Conservation (phyloP, 2,329 filamentous ascomycete species). For the Xylaria arbuscula region DNA sequence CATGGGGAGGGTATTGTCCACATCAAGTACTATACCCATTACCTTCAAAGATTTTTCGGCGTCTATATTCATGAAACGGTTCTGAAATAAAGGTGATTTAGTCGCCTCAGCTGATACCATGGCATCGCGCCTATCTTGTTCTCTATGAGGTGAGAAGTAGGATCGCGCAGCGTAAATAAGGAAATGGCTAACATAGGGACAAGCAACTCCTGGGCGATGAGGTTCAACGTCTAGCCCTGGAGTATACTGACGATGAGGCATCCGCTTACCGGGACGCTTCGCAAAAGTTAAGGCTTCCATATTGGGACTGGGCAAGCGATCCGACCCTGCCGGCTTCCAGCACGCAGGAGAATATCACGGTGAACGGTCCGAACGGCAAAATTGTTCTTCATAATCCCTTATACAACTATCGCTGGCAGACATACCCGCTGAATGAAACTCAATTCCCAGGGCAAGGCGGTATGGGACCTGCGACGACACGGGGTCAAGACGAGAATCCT, state of each 20-base stretch:
- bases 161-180: neutral
- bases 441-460: conserved; percentile 52
- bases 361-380: conserved; percentile 56
- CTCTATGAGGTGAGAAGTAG: conserved; percentile 63
- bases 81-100: conserved; percentile 27
- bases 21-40: conserved; percentile 54
- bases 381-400: conserved; percentile 63
- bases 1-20: conserved; percentile 43
- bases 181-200: conserved; percentile 26
- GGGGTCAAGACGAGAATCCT: conserved; percentile 49
- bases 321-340: conserved; percentile 56
- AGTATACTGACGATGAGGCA: conserved; percentile 54
- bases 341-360: conserved; percentile 51
- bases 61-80: conserved; percentile 1
- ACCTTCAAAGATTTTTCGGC: conserved; percentile 9
- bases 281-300: conserved; percentile 60
- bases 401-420: conserved; percentile 62
- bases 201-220: conserved; percentile 64
- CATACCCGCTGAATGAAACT: conserved; percentile 50
- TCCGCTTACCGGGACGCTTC: conserved; percentile 58
- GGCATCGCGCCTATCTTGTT: conserved; percentile 67
- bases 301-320: conserved; percentile 65
- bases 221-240: conserved; percentile 58
- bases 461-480: conserved; percentile 53
- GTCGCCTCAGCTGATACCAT: conserved; percentile 63